phyloP scores from a whole-genome alignment of 2,329 filamentous ascomycete species.

The Cytospora paraplurivora region DNA sequence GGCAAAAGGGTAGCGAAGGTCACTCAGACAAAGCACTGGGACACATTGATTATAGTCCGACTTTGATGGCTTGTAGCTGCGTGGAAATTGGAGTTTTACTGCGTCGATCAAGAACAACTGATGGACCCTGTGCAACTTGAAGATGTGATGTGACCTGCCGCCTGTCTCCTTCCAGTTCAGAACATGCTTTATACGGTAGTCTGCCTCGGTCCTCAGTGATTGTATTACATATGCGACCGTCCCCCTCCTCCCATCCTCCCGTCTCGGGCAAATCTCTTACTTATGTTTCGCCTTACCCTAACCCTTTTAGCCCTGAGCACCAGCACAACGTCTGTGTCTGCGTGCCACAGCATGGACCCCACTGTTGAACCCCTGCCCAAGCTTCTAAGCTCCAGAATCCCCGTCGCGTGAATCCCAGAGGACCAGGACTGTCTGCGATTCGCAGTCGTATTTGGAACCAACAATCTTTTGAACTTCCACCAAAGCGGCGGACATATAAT shows the following conservation, averaged over 20 bases:
- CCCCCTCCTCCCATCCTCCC: too few species aligned
- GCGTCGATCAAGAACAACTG: conserved; percentile 12
- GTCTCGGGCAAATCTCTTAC: too few species aligned
- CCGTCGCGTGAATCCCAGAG: background rate
- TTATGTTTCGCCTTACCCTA: background rate
- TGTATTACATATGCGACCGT: background rate
- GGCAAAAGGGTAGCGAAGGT: conserved; percentile 42
- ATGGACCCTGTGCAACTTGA: background rate
- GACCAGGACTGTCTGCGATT: background rate
- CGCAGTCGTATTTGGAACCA: background rate
- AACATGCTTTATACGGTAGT: background rate
- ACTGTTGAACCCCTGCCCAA: background rate
- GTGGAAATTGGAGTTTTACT: conserved; percentile 39
- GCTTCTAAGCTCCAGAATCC: background rate
- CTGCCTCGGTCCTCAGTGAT: too few species aligned
- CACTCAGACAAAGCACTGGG: conserved; percentile 38
- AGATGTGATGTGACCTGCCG: background rate
- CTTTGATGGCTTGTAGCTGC: conserved; percentile 46
- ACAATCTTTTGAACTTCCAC: background rate
- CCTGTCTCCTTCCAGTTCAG: background rate
- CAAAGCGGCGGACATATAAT: background rate
- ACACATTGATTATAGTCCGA: conserved; percentile 40
- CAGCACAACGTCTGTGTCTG: background rate
- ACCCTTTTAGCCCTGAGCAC: background rate
- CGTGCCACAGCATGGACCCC: background rate